A percentile compares a stretch with the other conserved stretches of the same genome.
phyloP scores from a whole-genome alignment of 176 grass and related monocot species.

The Zoysia japonica region DNA sequence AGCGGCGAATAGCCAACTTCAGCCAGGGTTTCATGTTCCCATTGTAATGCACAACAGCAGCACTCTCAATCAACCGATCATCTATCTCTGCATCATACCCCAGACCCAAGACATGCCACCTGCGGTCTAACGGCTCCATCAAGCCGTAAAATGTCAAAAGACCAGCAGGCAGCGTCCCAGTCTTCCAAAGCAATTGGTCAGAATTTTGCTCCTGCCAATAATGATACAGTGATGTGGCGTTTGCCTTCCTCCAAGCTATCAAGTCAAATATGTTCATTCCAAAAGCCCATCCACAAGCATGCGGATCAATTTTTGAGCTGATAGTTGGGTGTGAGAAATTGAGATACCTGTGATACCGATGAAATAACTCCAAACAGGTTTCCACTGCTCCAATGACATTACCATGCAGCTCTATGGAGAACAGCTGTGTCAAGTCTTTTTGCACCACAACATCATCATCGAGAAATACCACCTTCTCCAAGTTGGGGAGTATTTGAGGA shows the following conservation, averaged over 20 bases:
- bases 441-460: conserved; percentile 99
- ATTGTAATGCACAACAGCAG: conserved; percentile 90
- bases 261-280: conserved; percentile 98
- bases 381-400: conserved; percentile 98
- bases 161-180: conserved; percentile 82
- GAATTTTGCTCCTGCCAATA: conserved; percentile 95
- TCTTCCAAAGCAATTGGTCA: conserved; percentile 77
- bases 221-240: conserved; percentile 75
- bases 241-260: conserved; percentile 88
- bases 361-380: conserved; percentile 96
- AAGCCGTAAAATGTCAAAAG: conserved; percentile 91
- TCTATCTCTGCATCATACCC: conserved; percentile 94
- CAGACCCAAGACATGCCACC: conserved; percentile 94
- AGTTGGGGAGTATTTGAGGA: conserved; percentile 83
- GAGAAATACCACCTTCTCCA: conserved; percentile 96
- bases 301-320: conserved; percentile 87
- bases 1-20: conserved; percentile 85
- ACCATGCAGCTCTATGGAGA: conserved; percentile 90
- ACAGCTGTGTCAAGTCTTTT: conserved; percentile 90
- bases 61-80: conserved; percentile 94
- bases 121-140: conserved; percentile 90
- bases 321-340: conserved; percentile 83
- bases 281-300: conserved; percentile 98
- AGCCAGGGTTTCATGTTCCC: conserved; percentile 98
- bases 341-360: conserved; percentile 94